A percentile compares a stretch with the other conserved stretches of the same genome.
Conservation (phyloP, 495 filamentous ascomycete genomes). For the Talaromyces liani region DNA sequence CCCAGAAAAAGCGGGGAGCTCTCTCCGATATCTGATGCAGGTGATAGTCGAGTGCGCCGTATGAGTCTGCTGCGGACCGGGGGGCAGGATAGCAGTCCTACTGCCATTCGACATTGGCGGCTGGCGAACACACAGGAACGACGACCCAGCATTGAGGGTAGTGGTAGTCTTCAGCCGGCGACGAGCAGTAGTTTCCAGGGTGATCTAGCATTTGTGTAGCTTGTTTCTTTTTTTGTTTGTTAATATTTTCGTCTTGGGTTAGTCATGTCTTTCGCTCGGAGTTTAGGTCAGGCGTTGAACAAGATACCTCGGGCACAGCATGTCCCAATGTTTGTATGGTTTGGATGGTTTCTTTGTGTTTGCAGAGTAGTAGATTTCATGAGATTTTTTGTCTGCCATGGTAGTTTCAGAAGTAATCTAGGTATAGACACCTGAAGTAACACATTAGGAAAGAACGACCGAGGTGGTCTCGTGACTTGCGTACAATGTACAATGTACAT, state of each 20-base stretch:
- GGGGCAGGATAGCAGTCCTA: constrained; percentile 7
- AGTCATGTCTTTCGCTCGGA: not conserved
- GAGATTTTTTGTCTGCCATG: not conserved
- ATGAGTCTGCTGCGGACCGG: constrained; percentile 8
- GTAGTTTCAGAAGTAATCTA: not conserved
- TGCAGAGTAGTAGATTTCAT: not conserved
- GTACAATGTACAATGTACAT: not conserved
- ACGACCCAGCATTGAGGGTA: constrained; percentile 7
- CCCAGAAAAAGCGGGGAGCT: not conserved
- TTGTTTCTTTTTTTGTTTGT: constrained; percentile 5
- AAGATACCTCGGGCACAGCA: not conserved
- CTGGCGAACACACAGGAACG: constrained; percentile 1
- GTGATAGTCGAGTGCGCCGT: constrained; percentile 5
- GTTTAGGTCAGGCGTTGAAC: not conserved
- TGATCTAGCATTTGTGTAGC: constrained; percentile 27
- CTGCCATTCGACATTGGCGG: constrained; percentile 5
- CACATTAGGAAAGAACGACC: not conserved
- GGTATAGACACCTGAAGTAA: too few relatives aligned
- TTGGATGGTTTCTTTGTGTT: not conserved
- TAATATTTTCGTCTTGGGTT: not conserved
- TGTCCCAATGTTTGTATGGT: not conserved
- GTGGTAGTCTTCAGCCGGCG: not conserved
- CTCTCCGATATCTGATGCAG: not conserved
- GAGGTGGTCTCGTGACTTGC: not conserved
- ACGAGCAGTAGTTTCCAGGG: constrained; percentile 13